Base-by-base conservation (phyloP, 305 asterid genomes). In the Rubia tinctorum region DNA sequence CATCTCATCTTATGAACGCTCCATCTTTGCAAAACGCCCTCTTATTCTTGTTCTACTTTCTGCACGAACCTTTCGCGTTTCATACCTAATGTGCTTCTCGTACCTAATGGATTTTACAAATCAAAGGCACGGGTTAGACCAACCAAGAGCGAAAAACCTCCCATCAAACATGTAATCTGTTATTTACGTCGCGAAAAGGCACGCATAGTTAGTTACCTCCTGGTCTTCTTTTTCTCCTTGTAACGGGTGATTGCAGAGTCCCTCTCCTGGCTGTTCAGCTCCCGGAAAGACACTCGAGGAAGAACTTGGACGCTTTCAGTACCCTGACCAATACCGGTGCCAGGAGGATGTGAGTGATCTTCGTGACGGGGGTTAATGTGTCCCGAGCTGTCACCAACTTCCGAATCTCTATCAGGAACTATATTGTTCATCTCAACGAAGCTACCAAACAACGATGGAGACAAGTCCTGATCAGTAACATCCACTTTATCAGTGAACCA, bases 1-100 rank as follows among this genome's bases (percentile, higher is more conserved):
- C 3, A 53, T 67, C 70, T 65, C 42, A 30, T 30, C 14, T 43
- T 42, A 17, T 81, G 84, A 84, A 56, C 17, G 82, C 49, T 82
- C 89, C 78, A 76, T 84, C 90, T 91, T 94, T 27, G 99, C 99
- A 71, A 94, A 94, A 75, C 97, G 96, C 11, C 99, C 99, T 82
- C 85, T 91, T 77, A 94, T 83, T 79, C 99, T 85, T 34, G 80
- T 84, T 84, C 99, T 85, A 78, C 89, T 85, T 80, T 92, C 98
- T 68, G 99, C 97, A 10, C 98, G 88, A 40, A 80, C 94, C 76
- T 89, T 94, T 74, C 98, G 77, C 25, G 97, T 89, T 80, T 90
- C 99, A 2, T 94, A 94, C 76, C 99, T 86, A 14, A 94, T 85
- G 63, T 90, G 97, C 89, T 88, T 91, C 55, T 94, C 98, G 63